Conservation (phyloP, 1,139 yeast species). For the Lodderomyces orthopsilosis region DNA sequence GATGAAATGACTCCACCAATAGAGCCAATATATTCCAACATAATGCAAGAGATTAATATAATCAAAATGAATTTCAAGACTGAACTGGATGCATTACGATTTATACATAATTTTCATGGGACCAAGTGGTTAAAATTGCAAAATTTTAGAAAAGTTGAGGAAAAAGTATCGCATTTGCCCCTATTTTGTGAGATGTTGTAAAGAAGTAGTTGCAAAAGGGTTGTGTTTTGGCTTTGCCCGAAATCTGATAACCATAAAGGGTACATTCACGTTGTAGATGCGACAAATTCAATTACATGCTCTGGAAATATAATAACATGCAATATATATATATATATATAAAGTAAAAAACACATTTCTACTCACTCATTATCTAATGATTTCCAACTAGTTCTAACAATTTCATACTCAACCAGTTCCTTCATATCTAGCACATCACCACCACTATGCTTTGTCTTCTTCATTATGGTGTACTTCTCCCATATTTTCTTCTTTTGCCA, state of each 20-base stretch:
- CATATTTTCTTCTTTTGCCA: conserved; percentile 76
- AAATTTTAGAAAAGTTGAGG: conserved; percentile 10
- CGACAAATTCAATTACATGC: too few species aligned
- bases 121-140: conserved; percentile 37
- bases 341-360: not conserved
- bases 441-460: conserved; percentile 19
- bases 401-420: conserved; percentile 3
- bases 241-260: too few species aligned
- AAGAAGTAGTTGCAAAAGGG: too few species aligned
- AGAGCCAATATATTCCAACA: conserved; percentile 26
- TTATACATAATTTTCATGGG: conserved; percentile 56
- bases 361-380: conserved; percentile 37
- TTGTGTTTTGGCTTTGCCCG: too few species aligned
- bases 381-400: conserved; percentile 70
- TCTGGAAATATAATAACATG: not conserved
- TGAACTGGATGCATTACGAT: conserved; percentile 48
- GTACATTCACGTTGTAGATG: too few species aligned
- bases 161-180: conserved; percentile 35
- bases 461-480: conserved; percentile 79
- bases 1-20: conserved; percentile 4
- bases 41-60: conserved; percentile 25
- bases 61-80: conserved; percentile 48
- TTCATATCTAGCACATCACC: too few species aligned
- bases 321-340: not conserved
- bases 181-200: conserved; percentile 38